Evolutionary conservation across 2,329 filamentous ascomycete species (phyloP), one percentile per base, ranked within the genome.

Genomic region (Microcyclospora pomicola): DNA sequence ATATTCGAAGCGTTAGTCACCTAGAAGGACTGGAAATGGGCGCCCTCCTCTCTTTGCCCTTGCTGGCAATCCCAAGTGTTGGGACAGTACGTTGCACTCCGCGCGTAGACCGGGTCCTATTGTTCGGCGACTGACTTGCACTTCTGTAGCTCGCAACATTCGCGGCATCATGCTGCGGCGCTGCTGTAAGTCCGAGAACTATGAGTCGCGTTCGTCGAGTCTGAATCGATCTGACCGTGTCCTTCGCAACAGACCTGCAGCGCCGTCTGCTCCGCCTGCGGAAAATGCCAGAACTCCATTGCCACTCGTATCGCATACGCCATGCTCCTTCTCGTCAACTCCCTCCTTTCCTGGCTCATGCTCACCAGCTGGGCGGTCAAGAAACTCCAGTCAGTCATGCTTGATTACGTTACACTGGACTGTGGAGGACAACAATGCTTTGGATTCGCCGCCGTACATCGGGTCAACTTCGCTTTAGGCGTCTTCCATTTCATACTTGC

Each of bases 311-410:
- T 96, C 65, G 88, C 83, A 55, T 60, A 60, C 52, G 58, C 91
- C 47, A 75, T 96, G 55, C 80, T 98, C 45, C 82, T 98, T 39
- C 77, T 98, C 49, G 66, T 96, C 62, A 98, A 98, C 71, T 95
- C 88, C 42, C 94, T 96, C 47, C 61, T 96, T 36, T 88, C 91
- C 28, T 98, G 91, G 91, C 84, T 98, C 51, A 94, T 96, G 85
- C 85, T 98, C 65, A 98, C 91, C 15, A 84, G 86, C 37, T 98
- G 91, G 91, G 91, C 91, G 27, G 83, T 98, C 58, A 84, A 94
- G 54, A 96, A 96, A 60, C 71, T 98, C 5, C 79, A 96, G 63
- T 77, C 92, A 47, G 69, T 96, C 38, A 91, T 85, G 10, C 72
- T 98, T 48, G 86, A 96, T 63, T 96, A 95, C 57, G 87, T 98